Evolutionary conservation across 495 filamentous ascomycete genomes (phyloP).

Genomic region (Daldinia grandis): DNA sequence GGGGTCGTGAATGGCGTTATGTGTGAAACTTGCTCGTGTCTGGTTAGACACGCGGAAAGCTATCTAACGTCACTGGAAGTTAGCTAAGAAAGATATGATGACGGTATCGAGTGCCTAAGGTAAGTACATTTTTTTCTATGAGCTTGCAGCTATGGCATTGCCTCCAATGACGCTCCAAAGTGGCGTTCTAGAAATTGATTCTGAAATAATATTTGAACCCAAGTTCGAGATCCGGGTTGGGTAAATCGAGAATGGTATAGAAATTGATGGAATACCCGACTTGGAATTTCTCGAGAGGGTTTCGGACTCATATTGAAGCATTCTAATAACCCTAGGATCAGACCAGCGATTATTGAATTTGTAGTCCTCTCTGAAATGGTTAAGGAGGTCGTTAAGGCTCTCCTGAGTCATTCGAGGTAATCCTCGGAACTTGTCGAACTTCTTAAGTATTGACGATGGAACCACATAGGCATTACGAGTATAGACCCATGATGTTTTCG

Average conservation of each 20-base stretch:
- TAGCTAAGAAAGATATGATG: no score
- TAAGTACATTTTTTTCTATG: no score
- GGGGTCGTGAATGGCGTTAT: no score
- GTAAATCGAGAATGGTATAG: neutral
- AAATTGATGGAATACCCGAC: neutral
- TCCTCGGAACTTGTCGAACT: constrained; percentile 27
- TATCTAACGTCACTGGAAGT: no score
- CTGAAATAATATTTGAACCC: neutral
- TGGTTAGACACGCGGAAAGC: no score
- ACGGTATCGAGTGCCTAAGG: no score
- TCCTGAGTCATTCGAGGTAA: constrained; percentile 11
- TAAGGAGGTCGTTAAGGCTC: constrained; percentile 26
- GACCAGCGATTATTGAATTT: constrained; percentile 16
- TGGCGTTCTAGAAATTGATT: neutral
- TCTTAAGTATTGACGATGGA: constrained; percentile 26
- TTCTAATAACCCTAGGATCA: neutral
- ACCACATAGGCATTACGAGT: constrained; percentile 36
- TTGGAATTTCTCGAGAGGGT: neutral
- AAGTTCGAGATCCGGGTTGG: neutral
- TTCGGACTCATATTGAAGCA: neutral
- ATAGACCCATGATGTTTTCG: constrained; percentile 47
- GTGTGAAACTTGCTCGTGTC: no score
- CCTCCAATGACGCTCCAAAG: no score
- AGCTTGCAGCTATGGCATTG: no score
- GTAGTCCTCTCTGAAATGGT: neutral